These are phyloP conservation scores for Fusarium palustre DNA, from an alignment of 2,329 filamentous ascomycete genomes.

Conservation along the genomic window DNA sequence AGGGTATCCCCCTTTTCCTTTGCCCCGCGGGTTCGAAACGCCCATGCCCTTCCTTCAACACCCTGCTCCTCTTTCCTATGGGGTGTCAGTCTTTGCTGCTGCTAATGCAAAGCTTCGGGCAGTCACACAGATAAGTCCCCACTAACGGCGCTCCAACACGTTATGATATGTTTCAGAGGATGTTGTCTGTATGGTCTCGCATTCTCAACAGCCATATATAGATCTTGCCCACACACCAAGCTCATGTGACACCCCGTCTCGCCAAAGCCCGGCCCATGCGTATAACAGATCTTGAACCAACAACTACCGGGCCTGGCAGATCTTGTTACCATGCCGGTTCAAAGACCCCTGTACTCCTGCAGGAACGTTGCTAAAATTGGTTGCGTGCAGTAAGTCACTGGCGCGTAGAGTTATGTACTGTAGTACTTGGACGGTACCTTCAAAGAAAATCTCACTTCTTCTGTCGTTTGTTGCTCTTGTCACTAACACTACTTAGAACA, in stretches of 20 bases:
- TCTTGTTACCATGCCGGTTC: constrained; percentile 17
- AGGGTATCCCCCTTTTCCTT: neutral
- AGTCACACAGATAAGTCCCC: constrained; percentile 24
- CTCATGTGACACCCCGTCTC: constrained; percentile 18
- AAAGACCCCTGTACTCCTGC: constrained; percentile 25
- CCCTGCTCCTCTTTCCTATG: neutral
- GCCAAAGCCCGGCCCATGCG: constrained; percentile 8
- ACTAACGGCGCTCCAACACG: constrained; percentile 29
- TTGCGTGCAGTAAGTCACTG: constrained; percentile 31
- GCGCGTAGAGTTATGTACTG: constrained; percentile 29
- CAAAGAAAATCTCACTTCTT: constrained; percentile 59
- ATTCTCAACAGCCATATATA: constrained; percentile 2
- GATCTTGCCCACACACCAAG: constrained; percentile 11
- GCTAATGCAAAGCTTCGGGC: constrained; percentile 31
- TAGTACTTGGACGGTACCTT: constrained; percentile 43
- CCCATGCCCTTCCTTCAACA: constrained; percentile 19
- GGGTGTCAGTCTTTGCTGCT: constrained; percentile 15
- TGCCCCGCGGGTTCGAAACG: constrained; percentile 24
- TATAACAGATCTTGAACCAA: constrained; percentile 29
- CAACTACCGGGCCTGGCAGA: constrained; percentile 32
- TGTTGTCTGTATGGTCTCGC: constrained; percentile 16
- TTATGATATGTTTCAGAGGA: constrained; percentile 10
- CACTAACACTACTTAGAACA: constrained; percentile 77
- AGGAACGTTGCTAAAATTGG: constrained; percentile 24
- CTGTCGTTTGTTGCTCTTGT: constrained; percentile 69